Base-by-base conservation (phyloP, 495 filamentous ascomycete species). In the Tuber brumale region DNA sequence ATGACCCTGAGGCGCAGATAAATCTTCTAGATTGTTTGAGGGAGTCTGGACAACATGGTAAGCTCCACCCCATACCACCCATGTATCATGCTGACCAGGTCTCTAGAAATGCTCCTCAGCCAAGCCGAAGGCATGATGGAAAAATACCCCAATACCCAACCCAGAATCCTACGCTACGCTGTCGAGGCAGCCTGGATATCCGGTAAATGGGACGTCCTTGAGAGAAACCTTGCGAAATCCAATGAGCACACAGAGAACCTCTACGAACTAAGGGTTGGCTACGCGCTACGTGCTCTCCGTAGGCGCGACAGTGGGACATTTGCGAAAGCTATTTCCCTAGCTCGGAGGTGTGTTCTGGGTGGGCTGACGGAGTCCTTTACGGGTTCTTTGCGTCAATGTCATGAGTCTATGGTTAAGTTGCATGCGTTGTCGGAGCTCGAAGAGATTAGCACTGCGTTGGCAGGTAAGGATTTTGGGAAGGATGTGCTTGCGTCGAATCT, bases 151-250 rank as follows among this genome's bases (percentile, higher is more conserved):
- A 82, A 86, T 31, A 87, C 86, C 5, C 84, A 88, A 21, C 87
- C 89, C 57, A 88, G 85, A 46, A 87, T 94, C 48, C 85, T 94
- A 27, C 91, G 93, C 19, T 95, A 93, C 82, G 93, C 91, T 35
- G 89, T 93, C 4, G 95, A 98, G 86, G 94, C 96, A 46, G 90
- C 93, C 6, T 97, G 95, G 94, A 91, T 92, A 35, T 95, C 91
- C 8, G 89, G 91, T 12, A 89, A 91, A 84, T 97, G 94, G 93
- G 85, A 89, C 72, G 91, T 89, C 9, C 84, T 97, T 74, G 87
- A 92, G 75, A 88, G 88, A 71, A 94, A 93, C 83, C 87, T 95
- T 27, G 83, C 85, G 70, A 86, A 87, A 79, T 81, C 85, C 72
- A 83, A 86, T 76, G 84, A 87, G 75, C 83, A 85, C 46, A 85